A percentile compares a stretch with the other conserved stretches of the same genome.
Evolutionary conservation across 495 filamentous ascomycete species (phyloP).

Genomic region (Pseudoneurospora amorphoporcata): DNA sequence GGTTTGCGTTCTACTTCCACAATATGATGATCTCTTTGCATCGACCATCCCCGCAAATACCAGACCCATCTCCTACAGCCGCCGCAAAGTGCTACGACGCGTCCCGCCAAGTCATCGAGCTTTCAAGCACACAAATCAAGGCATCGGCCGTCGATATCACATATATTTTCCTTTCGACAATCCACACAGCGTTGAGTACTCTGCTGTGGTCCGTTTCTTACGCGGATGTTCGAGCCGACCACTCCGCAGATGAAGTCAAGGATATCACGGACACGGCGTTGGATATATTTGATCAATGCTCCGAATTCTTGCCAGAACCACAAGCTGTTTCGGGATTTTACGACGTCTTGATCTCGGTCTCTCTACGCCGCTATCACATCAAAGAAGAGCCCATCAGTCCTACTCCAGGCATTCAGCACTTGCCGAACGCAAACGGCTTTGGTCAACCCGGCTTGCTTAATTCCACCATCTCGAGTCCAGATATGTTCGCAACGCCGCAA

Average conservation of each 20-base stretch:
- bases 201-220: conserved; percentile 84
- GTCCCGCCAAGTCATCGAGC: conserved; percentile 63
- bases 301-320: conserved; percentile 82
- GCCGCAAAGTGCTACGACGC: conserved; percentile 75
- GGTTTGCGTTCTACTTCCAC: conserved; percentile 69
- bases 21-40: conserved; percentile 78
- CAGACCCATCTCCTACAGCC: conserved; percentile 64
- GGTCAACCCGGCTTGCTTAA: not conserved
- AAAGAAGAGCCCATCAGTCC: conserved; percentile 32
- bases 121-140: conserved; percentile 66
- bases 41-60: conserved; percentile 81
- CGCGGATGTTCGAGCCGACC: conserved; percentile 60
- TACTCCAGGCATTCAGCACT: not conserved
- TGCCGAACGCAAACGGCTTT: not conserved
- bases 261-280: conserved; percentile 58
- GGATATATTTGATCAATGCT: conserved; percentile 61
- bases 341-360: conserved; percentile 65
- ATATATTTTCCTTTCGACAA: conserved; percentile 78
- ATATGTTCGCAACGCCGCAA: not conserved
- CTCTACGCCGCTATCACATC: conserved; percentile 66
- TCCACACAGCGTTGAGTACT: conserved; percentile 81
- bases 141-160: conserved; percentile 69
- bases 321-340: conserved; percentile 75
- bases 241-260: conserved; percentile 62
- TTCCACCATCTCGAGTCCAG: not conserved